phyloP scores from a whole-genome alignment of 345 rosid species.

The Rhizophora mangle region DNA sequence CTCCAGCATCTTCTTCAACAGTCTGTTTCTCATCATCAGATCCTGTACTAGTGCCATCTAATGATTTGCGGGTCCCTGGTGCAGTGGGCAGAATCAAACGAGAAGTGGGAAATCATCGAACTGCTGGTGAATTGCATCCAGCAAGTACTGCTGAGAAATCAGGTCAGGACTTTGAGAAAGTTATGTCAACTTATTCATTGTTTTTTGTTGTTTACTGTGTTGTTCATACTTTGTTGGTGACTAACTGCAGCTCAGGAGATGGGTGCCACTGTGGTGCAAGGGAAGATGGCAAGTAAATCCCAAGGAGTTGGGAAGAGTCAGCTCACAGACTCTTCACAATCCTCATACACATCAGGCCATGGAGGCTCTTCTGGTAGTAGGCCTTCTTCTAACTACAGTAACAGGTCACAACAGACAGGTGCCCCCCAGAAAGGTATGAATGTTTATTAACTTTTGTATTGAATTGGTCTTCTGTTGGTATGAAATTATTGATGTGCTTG shows the following conservation, averaged over 20 bases:
- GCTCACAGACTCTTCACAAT: conserved; percentile 45
- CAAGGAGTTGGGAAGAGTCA: conserved; percentile 54
- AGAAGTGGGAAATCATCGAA: conserved; percentile 42
- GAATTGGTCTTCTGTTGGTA: background rate
- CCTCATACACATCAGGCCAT: conserved; percentile 46
- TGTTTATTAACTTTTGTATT: background rate
- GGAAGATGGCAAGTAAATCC: conserved; percentile 46
- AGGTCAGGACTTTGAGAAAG: conserved; percentile 33
- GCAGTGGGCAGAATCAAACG: conserved; percentile 46
- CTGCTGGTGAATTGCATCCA: conserved; percentile 41
- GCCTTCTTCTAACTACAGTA: conserved; percentile 73
- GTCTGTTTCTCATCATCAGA: conserved; percentile 58
- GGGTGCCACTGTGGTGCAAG: conserved; percentile 40
- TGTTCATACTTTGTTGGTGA: conserved; percentile 15
- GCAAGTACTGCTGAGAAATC: conserved; percentile 39
- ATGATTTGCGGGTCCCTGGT: conserved; percentile 36
- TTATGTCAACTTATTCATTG: conserved; percentile 13
- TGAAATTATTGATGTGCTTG: background rate
- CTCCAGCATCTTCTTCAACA: conserved; percentile 53
- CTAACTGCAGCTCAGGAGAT: conserved; percentile 42
- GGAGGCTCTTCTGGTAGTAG: conserved; percentile 58
- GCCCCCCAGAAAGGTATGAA: conserved; percentile 67
- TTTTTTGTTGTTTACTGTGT: conserved; percentile 7
- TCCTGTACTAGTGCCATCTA: conserved; percentile 53
- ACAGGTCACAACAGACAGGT: conserved; percentile 53